Conservation (phyloP, 768 basidiomycete species). For the Scleroderma bovista region DNA sequence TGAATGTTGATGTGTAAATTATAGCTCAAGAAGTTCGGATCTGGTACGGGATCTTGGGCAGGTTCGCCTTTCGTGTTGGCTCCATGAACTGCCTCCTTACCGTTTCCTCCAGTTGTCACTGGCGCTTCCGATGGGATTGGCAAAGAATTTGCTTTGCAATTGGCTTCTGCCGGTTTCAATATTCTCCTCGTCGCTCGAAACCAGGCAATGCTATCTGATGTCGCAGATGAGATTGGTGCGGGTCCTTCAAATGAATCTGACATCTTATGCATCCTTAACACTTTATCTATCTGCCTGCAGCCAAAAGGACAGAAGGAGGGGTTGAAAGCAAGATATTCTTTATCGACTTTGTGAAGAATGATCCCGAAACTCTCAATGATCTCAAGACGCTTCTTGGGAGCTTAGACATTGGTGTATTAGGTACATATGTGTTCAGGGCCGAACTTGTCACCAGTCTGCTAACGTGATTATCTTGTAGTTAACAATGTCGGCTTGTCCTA, state of each 20-base stretch:
- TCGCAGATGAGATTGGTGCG: constrained; percentile 72
- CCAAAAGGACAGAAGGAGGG: constrained; percentile 31
- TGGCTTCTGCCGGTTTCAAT: constrained; percentile 86
- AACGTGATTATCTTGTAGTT: constrained; percentile 33
- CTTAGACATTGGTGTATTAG: constrained; percentile 73
- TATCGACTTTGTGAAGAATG: constrained; percentile 69
- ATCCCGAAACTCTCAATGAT: constrained; percentile 45
- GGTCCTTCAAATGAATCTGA: neutral
- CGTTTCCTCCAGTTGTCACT: constrained; percentile 58
- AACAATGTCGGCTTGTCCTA: constrained; percentile 97
- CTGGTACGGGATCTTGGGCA: constrained; percentile 88
- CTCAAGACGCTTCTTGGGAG: constrained; percentile 42
- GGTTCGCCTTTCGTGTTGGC: constrained; percentile 26
- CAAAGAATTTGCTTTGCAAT: constrained; percentile 85
- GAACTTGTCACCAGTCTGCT: too few relatives aligned
- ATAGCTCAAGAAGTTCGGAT: constrained; percentile 76
- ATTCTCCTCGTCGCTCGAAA: constrained; percentile 80
- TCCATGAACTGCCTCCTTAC: neutral
- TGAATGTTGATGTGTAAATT: neutral
- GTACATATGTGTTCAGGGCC: constrained; percentile 39
- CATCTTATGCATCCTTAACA: neutral
- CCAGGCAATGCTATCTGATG: constrained; percentile 49
- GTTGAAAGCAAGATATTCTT: constrained; percentile 60
- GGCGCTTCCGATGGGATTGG: constrained; percentile 97
- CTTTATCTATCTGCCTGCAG: too few relatives aligned